phyloP scores from a whole-genome alignment of 805 yeast genomes.

The Lipomyces japonicus region DNA sequence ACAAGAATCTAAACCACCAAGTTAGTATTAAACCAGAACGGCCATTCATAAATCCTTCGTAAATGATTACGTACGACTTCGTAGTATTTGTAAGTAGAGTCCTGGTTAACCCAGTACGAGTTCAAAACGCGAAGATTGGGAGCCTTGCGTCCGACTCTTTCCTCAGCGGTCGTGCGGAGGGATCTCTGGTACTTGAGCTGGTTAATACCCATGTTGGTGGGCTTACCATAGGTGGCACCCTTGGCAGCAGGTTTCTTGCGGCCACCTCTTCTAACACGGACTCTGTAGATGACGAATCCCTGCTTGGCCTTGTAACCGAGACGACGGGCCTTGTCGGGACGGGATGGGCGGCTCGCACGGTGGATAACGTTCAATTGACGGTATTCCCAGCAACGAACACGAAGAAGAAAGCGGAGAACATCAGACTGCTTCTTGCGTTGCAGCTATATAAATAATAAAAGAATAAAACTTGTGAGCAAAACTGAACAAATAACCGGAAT shows the following conservation, averaged over 20 bases:
- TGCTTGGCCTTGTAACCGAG: slow-evolving; percentile 99
- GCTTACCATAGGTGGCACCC: slow-evolving; percentile 99
- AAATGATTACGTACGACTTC: slow-evolving; percentile 57
- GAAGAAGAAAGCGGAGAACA: slow-evolving; percentile 95
- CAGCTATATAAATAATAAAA: too few relatives aligned
- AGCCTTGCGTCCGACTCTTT: slow-evolving; percentile 98
- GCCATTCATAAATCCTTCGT: too few relatives aligned
- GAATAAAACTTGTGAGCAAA: too few relatives aligned
- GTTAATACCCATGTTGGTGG: slow-evolving; percentile 99
- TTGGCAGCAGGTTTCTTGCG: slow-evolving; percentile 99
- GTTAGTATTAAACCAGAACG: too few relatives aligned
- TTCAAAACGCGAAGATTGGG: slow-evolving; percentile 98
- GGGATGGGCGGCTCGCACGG: slow-evolving; percentile 98
- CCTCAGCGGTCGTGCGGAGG: slow-evolving; percentile 97
- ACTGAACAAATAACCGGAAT: too few relatives aligned
- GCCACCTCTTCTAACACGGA: slow-evolving; percentile 99
- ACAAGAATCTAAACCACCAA: slow-evolving; percentile 70
- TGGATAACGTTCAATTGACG: slow-evolving; percentile 98
- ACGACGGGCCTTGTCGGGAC: slow-evolving; percentile 99
- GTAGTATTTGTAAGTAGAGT: slow-evolving; percentile 98
- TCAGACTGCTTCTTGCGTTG: slow-evolving; percentile 99
- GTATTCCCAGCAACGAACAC: slow-evolving; percentile 99
- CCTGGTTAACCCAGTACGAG: slow-evolving; percentile 99
- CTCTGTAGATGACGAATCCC: slow-evolving; percentile 97
- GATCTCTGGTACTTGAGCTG: slow-evolving; percentile 99